Evolutionary conservation across 108 stramenopile genomes (phyloP), one percentile per base, ranked within the genome.

Genomic region (Mayamaea pseudoterrestris): DNA sequence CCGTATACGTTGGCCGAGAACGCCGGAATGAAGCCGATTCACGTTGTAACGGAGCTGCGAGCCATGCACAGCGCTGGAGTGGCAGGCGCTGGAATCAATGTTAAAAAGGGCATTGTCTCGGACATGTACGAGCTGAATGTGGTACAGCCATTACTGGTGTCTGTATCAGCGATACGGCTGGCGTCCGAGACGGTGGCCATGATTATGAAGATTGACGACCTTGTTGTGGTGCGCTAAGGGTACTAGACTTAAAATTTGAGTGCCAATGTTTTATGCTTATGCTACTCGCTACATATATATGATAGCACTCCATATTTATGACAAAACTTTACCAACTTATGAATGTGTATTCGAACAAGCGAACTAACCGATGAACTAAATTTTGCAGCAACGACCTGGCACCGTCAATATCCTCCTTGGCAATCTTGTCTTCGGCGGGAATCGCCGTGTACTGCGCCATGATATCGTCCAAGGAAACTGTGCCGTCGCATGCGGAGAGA

Each of bases 1-100:
- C 97, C 98, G 5, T 99, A 98, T 68, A 99, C 98, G 5, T 70
- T 99, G 30, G 98, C 98, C 3, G 98, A 99, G 69, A 99, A 99
- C 68, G 96, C 96, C 9, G 98, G 98, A 0, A 72, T 98, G 74
- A 96, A 95, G 58, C 95, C 98, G 16, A 98, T 99, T 65, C 62
- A 90, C 39, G 86, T 96, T 30, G 96, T 99, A 36, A 99, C 98
- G 5, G 92, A 94, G 57, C 68, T 95, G 26, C 78, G 96, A 30
- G 84, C 83, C 49, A 68, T 74, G 14, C 96, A 95, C 66, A 70
- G 76, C 30, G 87, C 82, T 58, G 94, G 95, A 6, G 53, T 56
- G 22, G 54, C 55, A 30, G 92, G 92, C 7, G 94, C 93, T 0
- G 97, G 97, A 6, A 96, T 98, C 65, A 78, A 98, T 67, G 97